phyloP scores from a whole-genome alignment of 2,329 filamentous ascomycete genomes.

The Botrytis sinoallii region DNA sequence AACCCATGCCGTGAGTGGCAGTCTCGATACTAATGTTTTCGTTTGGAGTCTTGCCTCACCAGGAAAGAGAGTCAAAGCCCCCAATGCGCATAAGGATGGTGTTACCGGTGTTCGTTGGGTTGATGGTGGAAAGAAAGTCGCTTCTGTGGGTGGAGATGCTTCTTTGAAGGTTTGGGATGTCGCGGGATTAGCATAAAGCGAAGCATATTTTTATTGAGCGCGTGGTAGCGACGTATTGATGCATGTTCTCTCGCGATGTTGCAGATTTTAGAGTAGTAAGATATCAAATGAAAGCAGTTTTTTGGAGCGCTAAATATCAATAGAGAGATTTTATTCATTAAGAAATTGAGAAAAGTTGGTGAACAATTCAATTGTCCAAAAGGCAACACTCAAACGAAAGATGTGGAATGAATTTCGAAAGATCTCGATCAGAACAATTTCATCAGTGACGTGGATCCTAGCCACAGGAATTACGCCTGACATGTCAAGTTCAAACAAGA shows the following conservation, averaged over 20 bases:
- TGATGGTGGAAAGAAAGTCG: conserved; percentile 61
- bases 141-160: conserved; percentile 82
- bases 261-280: background rate
- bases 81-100: conserved; percentile 94
- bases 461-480: background rate
- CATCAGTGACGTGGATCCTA: conserved; percentile 8
- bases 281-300: background rate
- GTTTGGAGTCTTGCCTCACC: conserved; percentile 86
- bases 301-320: background rate
- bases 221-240: background rate
- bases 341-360: background rate
- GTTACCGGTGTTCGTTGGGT: conserved; percentile 86
- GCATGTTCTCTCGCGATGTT: background rate
- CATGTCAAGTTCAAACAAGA: background rate
- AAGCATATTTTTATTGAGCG: background rate
- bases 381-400: background rate
- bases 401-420: background rate
- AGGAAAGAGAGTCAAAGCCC: conserved; percentile 76
- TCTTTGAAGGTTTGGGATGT: conserved; percentile 86
- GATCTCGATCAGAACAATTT: background rate
- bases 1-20: conserved; percentile 78
- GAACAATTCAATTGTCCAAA: background rate
- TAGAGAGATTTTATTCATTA: background rate
- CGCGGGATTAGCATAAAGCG: conserved; percentile 48
- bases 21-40: conserved; percentile 86